Percentiles rank a stretch among this genome's conserved stretches.
phyloP scores from a whole-genome alignment of 1,284 basidiomycete genomes.

The Ustilago tritici region DNA sequence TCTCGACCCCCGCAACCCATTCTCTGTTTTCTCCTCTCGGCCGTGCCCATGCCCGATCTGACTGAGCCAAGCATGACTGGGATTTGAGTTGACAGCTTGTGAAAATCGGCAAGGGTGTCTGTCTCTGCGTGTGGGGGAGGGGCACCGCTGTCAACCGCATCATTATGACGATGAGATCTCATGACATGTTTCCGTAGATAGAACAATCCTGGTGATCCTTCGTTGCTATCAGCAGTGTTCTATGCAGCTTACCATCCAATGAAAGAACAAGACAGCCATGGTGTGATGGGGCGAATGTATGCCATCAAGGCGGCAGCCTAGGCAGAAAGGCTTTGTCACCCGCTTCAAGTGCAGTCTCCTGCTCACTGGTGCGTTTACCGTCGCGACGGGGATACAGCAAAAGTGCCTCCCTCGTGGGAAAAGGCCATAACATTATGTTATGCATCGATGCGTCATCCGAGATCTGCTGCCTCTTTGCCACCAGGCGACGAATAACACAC shows the following conservation, averaged over 20 bases:
- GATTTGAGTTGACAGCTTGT: not conserved
- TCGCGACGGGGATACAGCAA: not conserved
- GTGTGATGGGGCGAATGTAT: not conserved
- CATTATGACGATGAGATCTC: too few species aligned
- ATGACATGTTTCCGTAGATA: not conserved
- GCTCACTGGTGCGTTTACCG: not conserved
- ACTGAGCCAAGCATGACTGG: too few species aligned
- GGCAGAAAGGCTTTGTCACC: not conserved
- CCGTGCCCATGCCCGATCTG: too few species aligned
- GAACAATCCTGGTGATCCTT: not conserved
- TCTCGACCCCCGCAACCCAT: too few species aligned
- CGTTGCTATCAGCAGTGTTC: not conserved
- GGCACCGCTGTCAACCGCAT: too few species aligned
- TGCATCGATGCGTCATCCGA: conserved; percentile 8
- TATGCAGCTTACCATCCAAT: not conserved
- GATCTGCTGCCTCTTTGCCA: not conserved
- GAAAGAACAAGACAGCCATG: not conserved
- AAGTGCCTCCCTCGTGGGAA: conserved; percentile 6
- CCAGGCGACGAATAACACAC: not conserved
- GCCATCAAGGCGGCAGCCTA: not conserved
- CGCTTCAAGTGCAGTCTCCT: not conserved
- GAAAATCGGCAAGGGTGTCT: not conserved
- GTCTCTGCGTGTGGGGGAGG: too few species aligned
- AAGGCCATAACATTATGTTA: not conserved
- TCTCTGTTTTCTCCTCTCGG: too few species aligned